A percentile compares a stretch with the other conserved stretches of the same genome.
phyloP scores from a whole-genome alignment of 129 eudicot genomes.

The Chrysanthemum seticuspe region DNA sequence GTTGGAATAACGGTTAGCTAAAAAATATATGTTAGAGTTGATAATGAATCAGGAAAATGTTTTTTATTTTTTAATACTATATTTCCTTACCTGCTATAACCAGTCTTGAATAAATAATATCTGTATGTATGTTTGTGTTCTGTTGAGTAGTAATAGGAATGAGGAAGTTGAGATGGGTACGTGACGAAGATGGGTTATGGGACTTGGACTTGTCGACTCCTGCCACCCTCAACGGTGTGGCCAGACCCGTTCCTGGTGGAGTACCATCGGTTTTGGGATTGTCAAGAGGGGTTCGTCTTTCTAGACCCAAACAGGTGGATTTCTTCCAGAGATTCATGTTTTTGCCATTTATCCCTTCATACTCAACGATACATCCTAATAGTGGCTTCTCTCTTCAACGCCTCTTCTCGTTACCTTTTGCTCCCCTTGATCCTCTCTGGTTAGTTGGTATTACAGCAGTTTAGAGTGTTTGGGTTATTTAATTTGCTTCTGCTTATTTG shows the following conservation, averaged over 20 bases:
- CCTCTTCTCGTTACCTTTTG: slow-evolving; percentile 47
- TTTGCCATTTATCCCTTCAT: slow-evolving; percentile 78
- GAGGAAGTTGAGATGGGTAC: slow-evolving; percentile 83
- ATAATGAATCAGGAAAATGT: no score
- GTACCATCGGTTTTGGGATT: slow-evolving; percentile 58
- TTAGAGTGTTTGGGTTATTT: not conserved
- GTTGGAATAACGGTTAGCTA: no score
- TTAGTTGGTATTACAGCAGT: not conserved
- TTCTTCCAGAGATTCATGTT: slow-evolving; percentile 88
- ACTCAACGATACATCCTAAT: slow-evolving; percentile 30
- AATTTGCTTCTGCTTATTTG: not conserved
- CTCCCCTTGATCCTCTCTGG: slow-evolving; percentile 58
- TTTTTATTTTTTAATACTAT: no score
- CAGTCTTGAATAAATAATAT: no score
- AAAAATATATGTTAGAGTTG: no score
- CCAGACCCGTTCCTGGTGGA: slow-evolving; percentile 67
- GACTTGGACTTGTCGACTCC: slow-evolving; percentile 83
- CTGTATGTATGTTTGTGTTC: no score
- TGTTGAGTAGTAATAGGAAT: slow-evolving; percentile 21
- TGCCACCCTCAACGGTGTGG: slow-evolving; percentile 60
- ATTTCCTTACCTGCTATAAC: no score
- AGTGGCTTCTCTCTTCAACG: slow-evolving; percentile 72
- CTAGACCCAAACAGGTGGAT: slow-evolving; percentile 79
- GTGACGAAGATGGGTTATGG: slow-evolving; percentile 77
- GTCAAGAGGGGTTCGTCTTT: slow-evolving; percentile 64